These are phyloP conservation scores for Quercus suber DNA, from an alignment of 306 rosid species.

Conservation along the genomic window DNA sequence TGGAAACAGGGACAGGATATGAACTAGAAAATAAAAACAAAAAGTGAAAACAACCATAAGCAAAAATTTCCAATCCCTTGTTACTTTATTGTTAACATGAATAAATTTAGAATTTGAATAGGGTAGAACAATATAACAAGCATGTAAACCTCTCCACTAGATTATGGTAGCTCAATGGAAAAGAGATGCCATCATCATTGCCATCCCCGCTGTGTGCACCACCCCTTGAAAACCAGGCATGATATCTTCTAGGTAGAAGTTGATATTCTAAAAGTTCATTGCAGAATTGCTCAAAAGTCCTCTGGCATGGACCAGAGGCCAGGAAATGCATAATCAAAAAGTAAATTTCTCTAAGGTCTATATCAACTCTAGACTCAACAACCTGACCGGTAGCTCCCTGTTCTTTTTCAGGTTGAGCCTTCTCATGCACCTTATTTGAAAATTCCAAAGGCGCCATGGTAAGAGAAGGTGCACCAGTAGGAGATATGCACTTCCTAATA, in stretches of 20 bases:
- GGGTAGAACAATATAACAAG: not conserved
- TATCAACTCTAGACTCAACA: conserved; percentile 48
- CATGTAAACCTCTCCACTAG: conserved; percentile 62
- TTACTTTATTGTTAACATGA: not conserved
- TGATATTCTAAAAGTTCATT: conserved; percentile 73
- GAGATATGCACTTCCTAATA: conserved; percentile 48
- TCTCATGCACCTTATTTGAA: conserved; percentile 48
- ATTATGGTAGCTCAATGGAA: conserved; percentile 58
- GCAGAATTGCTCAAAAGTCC: conserved; percentile 54
- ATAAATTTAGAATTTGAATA: not conserved
- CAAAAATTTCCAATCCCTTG: not conserved
- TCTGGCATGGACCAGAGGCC: conserved; percentile 77
- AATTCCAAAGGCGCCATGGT: conserved; percentile 41
- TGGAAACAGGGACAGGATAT: not conserved
- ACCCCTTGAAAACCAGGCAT: conserved; percentile 81
- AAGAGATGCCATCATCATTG: conserved; percentile 58
- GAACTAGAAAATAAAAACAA: not conserved
- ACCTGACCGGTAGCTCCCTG: conserved; percentile 21
- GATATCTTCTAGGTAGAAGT: conserved; percentile 90
- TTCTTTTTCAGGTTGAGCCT: conserved; percentile 34
- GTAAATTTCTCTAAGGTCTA: conserved; percentile 74
- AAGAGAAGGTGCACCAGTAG: conserved; percentile 41
- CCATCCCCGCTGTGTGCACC: conserved; percentile 35
- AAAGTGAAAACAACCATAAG: not conserved
- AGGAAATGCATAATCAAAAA: conserved; percentile 77